Evolutionary conservation across 1,284 basidiomycete genomes (phyloP), one percentile per base, ranked within the genome.

Genomic region (Macrocystidia cucumis): DNA sequence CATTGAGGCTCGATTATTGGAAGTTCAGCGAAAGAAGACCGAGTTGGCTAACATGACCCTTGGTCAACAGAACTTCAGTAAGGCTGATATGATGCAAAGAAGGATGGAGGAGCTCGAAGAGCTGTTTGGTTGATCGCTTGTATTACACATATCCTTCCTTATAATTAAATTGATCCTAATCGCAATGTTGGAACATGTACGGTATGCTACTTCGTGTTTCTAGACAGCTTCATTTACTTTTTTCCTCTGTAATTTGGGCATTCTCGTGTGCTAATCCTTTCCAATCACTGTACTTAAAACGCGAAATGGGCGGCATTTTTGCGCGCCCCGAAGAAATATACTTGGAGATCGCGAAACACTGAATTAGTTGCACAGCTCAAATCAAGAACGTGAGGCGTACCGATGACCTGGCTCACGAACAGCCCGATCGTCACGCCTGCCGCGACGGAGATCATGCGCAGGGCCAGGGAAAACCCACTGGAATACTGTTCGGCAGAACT

Each of bases 21-120:
- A 90, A 58, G 91, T 98, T 12, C 96, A 99, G 65, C 74, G 74
- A 57, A 91, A 93, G 67, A 99, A 99, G 67, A 90, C 84, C 3
- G 87, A 84, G 46, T 66, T 99, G 32, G 92, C 90, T 20, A 89
- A 92, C 47, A 78, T 95, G 74, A 91, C 89, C 0, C 69, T 95
- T 37, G 84, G 84, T 32, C n/a, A n/a, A n/a, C 74, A 85, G 45
- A 79, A 73, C 50, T 74, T 86, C 59, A 87, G 73, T 62, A 89
- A 91, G 53, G 74, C 84, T 26, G 90, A 93, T 50, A 63, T 93
- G 48, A 63, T 87, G 57, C 78, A 84, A 46, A 78, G 87, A 38
- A 81, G 88, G 44, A 69, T 91, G 70, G 87, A 89, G 48, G 87
- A 91, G 52, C 67, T 90, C 44, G 71, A 73, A 42, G 73, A 81